These are phyloP conservation scores for Suhomyces coccinellae DNA, from an alignment of 1,139 yeast genomes.

Conservation along the genomic window DNA sequence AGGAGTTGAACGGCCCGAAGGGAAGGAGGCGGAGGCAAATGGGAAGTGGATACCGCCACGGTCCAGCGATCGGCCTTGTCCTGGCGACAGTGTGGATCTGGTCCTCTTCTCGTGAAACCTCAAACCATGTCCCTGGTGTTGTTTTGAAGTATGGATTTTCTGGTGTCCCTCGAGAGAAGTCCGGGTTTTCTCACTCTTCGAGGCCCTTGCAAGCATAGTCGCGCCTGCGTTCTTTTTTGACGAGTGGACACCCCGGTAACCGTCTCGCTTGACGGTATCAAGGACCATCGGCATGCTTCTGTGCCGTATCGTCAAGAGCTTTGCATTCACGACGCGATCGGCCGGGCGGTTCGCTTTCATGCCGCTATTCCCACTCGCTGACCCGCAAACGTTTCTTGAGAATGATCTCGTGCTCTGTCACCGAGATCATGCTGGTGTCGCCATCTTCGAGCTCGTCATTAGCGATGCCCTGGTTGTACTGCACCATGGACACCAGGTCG, in stretches of 20 bases:
- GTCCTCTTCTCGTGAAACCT: no score
- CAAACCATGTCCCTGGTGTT: no score
- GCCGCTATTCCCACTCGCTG: conserved; percentile 46
- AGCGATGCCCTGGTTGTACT: conserved; percentile 20
- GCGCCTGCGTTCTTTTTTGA: neutral
- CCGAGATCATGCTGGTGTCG: conserved; percentile 22
- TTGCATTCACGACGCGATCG: neutral
- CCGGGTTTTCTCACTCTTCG: neutral
- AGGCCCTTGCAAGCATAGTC: neutral
- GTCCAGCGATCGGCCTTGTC: no score
- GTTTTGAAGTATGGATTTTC: no score
- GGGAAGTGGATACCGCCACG: no score
- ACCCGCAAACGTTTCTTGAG: conserved; percentile 35
- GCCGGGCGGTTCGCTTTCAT: no score
- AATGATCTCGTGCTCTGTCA: conserved; percentile 28
- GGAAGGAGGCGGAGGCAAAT: no score
- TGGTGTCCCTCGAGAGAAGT: neutral
- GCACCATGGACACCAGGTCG: conserved; percentile 46
- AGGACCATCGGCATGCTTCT: conserved; percentile 1
- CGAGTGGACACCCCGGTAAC: conserved; percentile 2
- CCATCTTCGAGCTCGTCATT: conserved; percentile 26
- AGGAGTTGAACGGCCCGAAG: no score
- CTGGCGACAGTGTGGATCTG: no score
- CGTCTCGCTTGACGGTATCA: conserved; percentile 5
- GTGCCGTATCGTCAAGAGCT: conserved; percentile 6